Evolutionary conservation across 805 yeast genomes (phyloP).

Genomic region (Wickerhamiella galacta): DNA sequence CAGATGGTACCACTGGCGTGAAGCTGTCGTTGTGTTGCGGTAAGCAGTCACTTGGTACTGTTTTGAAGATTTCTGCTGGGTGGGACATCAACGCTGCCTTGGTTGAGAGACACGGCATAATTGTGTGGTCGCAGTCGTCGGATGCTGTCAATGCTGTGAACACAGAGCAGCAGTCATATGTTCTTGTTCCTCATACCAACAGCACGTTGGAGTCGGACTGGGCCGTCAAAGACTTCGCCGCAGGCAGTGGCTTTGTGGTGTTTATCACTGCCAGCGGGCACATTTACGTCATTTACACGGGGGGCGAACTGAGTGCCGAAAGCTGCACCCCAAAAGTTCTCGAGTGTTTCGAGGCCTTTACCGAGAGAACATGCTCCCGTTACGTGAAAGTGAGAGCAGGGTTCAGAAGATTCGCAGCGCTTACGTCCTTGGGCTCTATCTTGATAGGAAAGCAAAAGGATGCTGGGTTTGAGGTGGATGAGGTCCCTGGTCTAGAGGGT

Average conservation of each 20-base stretch:
- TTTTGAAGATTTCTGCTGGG: slow-evolving; percentile 37
- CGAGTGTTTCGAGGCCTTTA: slow-evolving; percentile 6
- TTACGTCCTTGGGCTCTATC: slow-evolving; percentile 21
- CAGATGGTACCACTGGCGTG: neutral
- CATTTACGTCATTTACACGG: slow-evolving; percentile 24
- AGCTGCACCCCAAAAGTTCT: neutral
- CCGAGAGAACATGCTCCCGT: slow-evolving; percentile 15
- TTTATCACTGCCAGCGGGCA: slow-evolving; percentile 32
- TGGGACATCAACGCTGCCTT: slow-evolving; percentile 45
- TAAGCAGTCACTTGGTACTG: neutral
- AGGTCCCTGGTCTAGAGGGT: slow-evolving; percentile 29
- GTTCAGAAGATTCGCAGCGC: slow-evolving; percentile 36
- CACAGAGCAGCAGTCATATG: neutral
- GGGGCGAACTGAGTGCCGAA: slow-evolving; percentile 14
- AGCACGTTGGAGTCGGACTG: slow-evolving; percentile 4
- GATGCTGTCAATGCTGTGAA: neutral
- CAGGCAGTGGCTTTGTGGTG: slow-evolving; percentile 37
- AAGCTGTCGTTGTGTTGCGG: neutral
- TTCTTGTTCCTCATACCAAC: slow-evolving; percentile 1
- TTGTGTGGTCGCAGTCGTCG: slow-evolving; percentile 42
- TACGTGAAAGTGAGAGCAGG: slow-evolving; percentile 38
- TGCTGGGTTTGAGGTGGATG: slow-evolving; percentile 8
- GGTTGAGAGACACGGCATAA: slow-evolving; percentile 34
- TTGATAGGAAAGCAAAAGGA: neutral
- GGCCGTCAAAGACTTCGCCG: slow-evolving; percentile 30